Conservation (phyloP, 768 basidiomycete species). For the Pluteus cervinus region DNA sequence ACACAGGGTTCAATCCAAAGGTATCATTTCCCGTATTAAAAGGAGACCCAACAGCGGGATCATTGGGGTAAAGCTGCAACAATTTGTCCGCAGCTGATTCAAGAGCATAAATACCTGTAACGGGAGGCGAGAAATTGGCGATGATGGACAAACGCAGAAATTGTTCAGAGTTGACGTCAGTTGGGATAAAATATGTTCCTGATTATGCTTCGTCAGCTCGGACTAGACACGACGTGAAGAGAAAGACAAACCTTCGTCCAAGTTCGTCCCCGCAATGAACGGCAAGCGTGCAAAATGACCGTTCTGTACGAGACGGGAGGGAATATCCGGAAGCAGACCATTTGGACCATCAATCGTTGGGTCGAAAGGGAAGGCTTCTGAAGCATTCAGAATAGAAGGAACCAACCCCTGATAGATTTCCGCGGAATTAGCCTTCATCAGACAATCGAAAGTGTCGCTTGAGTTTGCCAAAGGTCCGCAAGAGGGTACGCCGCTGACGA, state of each 20-base stretch:
- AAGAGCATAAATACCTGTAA: constrained; percentile 13
- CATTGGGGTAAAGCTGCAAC: constrained; percentile 34
- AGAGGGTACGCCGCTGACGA: constrained; percentile 20
- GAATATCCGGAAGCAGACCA: constrained; percentile 32
- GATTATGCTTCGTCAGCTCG: not conserved
- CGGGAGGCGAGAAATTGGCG: constrained; percentile 19
- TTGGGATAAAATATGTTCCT: constrained; percentile 27
- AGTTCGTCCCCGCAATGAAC: constrained; percentile 36
- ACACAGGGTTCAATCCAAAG: constrained; percentile 33
- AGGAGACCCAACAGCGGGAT: constrained; percentile 36
- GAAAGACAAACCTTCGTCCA: constrained; percentile 35
- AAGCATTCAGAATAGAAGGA: constrained; percentile 13
- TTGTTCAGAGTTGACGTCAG: constrained; percentile 16
- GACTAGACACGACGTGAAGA: not conserved
- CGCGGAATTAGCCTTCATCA: constrained; percentile 20
- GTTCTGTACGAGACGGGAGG: constrained; percentile 23
- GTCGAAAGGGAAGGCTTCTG: constrained; percentile 25
- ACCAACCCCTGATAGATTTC: constrained; percentile 23
- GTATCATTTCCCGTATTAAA: constrained; percentile 38
- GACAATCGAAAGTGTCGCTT: constrained; percentile 24
- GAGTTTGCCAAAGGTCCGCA: constrained; percentile 20
- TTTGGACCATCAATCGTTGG: constrained; percentile 35
- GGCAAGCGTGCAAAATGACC: constrained; percentile 33
- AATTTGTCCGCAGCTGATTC: constrained; percentile 14
- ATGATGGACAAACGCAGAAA: constrained; percentile 14